Evolutionary conservation across 2,329 filamentous ascomycete species (phyloP), one percentile per base, ranked within the genome.

Genomic region (Fusarium duplospermum): DNA sequence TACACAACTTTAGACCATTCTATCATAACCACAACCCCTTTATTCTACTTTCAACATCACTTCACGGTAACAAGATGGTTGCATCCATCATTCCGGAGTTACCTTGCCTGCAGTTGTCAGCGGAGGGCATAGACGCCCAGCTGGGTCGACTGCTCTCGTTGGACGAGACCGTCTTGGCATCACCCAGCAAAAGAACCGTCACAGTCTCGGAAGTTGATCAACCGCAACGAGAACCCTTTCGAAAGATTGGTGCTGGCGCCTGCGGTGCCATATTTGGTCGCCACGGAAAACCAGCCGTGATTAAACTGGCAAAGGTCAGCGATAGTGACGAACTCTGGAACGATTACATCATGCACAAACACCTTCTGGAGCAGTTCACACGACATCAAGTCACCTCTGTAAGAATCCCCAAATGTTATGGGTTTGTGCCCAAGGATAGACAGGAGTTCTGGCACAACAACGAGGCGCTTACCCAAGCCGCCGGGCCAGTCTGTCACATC

Each of bases 221-320:
- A 31, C 24, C 16, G 2, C n/a, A 42, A 42, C n/a, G 3, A 42
- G 2, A 42, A 6, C 9, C 38, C 40, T 45, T 45, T 4, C 4
- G 42, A 9, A 74, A 75, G 38, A 77, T 80, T n/a, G 78, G 77
- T 5, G 69, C 69, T 0, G 78, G 77, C 0, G 71, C 71, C 6
- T 77, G 78, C 45, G 75, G 77, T 4, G 68, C 54, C 4, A 35
- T 79, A 2, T 75, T 77, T 27, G 63, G 35, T 9, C 54, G 45
- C 1, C 38, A 69, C 2, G 67, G 64, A 9, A 27, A 59, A 8
- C 42, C 66, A 6, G 1, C 65, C 0, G 75, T 58, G 0, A 24
- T 71, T 33, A 79, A 79, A 18, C 20, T 79, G 4, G 64, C 71
- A 5, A 78, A 71, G 64, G 45, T 50, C 2, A 18, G 29, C 14